phyloP scores from a whole-genome alignment of 148 eudicot genomes.

The Euryodendron excelsum region DNA sequence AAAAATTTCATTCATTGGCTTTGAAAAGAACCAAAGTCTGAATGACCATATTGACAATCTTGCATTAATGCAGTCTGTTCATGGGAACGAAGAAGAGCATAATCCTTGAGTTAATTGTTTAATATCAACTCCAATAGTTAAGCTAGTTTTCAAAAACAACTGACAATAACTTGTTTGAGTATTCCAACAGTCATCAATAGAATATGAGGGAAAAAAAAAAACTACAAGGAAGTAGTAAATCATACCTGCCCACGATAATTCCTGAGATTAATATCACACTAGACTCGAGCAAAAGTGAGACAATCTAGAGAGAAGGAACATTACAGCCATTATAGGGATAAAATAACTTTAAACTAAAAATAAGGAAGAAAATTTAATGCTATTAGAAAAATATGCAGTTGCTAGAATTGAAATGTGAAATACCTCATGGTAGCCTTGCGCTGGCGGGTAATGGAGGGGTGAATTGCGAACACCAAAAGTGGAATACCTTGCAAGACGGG shows the following conservation, averaged over 20 bases:
- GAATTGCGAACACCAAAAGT: conserved; percentile 92
- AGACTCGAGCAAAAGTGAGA: conserved; percentile 73
- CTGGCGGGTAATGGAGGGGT: conserved; percentile 92
- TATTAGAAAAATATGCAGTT: not conserved
- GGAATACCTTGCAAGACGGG: conserved; percentile 77
- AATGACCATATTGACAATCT: conserved; percentile 94
- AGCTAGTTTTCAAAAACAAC: not conserved
- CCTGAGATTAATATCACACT: conserved; percentile 93
- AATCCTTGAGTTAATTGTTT: not conserved
- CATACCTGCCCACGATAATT: conserved; percentile 95
- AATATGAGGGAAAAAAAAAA: too few relatives aligned
- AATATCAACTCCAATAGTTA: not conserved
- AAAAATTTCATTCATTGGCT: conserved; percentile 69
- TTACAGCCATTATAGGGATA: conserved; percentile 8
- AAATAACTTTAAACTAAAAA: not conserved
- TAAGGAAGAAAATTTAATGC: too few relatives aligned
- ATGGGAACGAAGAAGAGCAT: conserved; percentile 11
- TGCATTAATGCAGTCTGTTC: conserved; percentile 96
- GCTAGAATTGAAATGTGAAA: not conserved
- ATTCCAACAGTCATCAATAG: not conserved
- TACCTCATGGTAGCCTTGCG: conserved; percentile 99
- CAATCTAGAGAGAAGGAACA: conserved; percentile 53
- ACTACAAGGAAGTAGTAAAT: not conserved
- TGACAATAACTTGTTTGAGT: not conserved
- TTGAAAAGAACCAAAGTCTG: conserved; percentile 72